Conservation (phyloP, 306 rosid genomes). For the Cicer judaicum region DNA sequence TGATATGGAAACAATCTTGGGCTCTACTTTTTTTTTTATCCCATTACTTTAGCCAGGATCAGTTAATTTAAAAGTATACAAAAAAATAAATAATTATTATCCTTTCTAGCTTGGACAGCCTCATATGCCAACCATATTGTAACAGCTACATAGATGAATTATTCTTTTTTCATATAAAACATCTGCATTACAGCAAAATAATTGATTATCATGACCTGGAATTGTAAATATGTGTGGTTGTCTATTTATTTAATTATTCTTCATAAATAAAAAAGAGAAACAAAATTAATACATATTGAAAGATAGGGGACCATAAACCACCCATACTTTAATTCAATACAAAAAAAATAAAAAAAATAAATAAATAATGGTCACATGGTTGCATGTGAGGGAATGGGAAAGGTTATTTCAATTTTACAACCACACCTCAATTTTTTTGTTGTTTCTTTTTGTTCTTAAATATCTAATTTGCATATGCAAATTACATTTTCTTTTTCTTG, state of each 20-base stretch:
- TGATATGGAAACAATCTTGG: constrained; percentile 44
- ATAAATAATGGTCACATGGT: constrained; percentile 74
- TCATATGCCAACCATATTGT: constrained; percentile 43
- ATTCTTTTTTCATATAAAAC: constrained; percentile 40
- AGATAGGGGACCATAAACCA: constrained; percentile 91
- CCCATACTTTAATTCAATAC: constrained; percentile 83
- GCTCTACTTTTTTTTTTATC: constrained; percentile 21
- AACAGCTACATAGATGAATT: constrained; percentile 37
- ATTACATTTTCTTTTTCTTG: constrained; percentile 25
- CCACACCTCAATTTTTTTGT: constrained; percentile 15
- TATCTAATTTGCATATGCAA: constrained; percentile 22
- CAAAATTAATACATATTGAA: constrained; percentile 50
- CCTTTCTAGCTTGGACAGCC: constrained; percentile 8
- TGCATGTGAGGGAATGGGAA: constrained; percentile 82
- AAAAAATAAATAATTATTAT: neutral
- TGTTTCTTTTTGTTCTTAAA: neutral
- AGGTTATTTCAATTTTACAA: constrained; percentile 40
- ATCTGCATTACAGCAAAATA: constrained; percentile 43
- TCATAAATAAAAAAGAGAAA: constrained; percentile 35
- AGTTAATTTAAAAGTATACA: neutral
- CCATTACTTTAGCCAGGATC: constrained; percentile 19
- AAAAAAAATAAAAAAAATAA: constrained; percentile 54
- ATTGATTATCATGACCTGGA: constrained; percentile 51
- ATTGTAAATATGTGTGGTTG: constrained; percentile 33
- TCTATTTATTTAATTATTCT: constrained; percentile 25